Evolutionary conservation across 495 filamentous ascomycete genomes (phyloP), one percentile per base, ranked within the genome.

Genomic region (Ramalina intermedia): DNA sequence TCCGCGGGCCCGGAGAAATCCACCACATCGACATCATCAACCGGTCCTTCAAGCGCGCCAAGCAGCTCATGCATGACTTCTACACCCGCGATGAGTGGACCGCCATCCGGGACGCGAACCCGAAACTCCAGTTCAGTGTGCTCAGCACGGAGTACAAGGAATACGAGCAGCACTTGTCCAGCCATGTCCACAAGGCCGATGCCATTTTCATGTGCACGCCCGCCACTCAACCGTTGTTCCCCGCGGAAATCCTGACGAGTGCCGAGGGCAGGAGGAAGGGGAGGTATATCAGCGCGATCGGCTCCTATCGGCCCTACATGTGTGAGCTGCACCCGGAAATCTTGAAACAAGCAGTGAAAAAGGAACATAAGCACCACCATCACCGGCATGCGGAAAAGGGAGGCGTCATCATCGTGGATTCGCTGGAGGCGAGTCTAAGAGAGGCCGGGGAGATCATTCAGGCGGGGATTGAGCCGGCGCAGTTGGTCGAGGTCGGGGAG

Each of bases 361-460:
- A 72, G 20, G 56, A 63, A 2, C 66, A 70, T 47, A 49, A 65
- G 23, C 66, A 74, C 16, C 80, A 85, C 52, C 81, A 78, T 60
- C 84, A 87, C 59, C 80, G 79, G 56, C 81, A 85, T 47, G 78
- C 82, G 7, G 65, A 69, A 18, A 73, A 80, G 53, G 84, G 86
- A 16, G 85, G 85, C 0, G 81, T 83, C 1, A 69, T 91, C 27
- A 69, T 95, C 4, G 90, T 96, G 11, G 90, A 96, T 60, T 86
- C 80, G 29, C 64, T 87, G 0, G 78, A 84, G 16, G 83, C 79
- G 4, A 87, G 85, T 47, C 56, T 96, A 52, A 78, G 80, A 56
- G 87, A 96, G 58, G 84, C 90, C 0, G 91, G 91, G 5, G 91
- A 98, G 69, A 67, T 98, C 46, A 82, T 90, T 24, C 78, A 86